A percentile compares a stretch with the other conserved stretches of the same genome.
phyloP scores from a whole-genome alignment of 345 rosid species.

The Eutrema heterophyllum region DNA sequence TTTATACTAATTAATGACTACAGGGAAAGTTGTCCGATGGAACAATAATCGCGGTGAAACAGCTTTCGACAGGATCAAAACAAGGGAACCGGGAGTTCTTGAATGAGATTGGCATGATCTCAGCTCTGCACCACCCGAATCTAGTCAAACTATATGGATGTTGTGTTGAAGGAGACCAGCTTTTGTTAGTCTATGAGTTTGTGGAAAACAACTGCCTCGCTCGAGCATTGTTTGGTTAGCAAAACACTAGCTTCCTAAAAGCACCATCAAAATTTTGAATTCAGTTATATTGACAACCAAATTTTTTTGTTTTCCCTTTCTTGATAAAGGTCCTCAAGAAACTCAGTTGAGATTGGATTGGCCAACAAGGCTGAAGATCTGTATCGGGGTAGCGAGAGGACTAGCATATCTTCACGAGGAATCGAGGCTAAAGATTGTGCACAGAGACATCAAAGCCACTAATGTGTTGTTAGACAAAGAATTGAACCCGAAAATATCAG shows the following conservation, averaged over 20 bases:
- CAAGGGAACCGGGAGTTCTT: conserved; percentile 56
- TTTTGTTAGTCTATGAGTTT: conserved; percentile 48
- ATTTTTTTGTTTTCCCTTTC: neutral
- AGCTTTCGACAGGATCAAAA: conserved; percentile 43
- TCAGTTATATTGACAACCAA: neutral
- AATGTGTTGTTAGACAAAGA: conserved; percentile 36
- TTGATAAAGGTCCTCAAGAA: conserved; percentile 28
- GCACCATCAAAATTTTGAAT: neutral
- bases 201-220: conserved; percentile 50
- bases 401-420: conserved; percentile 40
- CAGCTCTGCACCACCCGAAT: conserved; percentile 49
- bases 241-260: neutral
- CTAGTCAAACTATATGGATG: conserved; percentile 47
- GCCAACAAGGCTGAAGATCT: conserved; percentile 34
- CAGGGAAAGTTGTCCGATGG: conserved; percentile 46
- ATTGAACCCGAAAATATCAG: conserved; percentile 35
- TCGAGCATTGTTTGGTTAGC: conserved; percentile 37
- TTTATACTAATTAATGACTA: neutral
- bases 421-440: conserved; percentile 36
- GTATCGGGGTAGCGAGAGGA: conserved; percentile 42
- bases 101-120: conserved; percentile 51
- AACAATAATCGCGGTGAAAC: conserved; percentile 47
- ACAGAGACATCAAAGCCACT: conserved; percentile 44
- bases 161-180: conserved; percentile 44
- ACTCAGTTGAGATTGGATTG: conserved; percentile 35